Conservation (phyloP, 192 early-diverging fungal genomes). For the Podila epigama region DNA sequence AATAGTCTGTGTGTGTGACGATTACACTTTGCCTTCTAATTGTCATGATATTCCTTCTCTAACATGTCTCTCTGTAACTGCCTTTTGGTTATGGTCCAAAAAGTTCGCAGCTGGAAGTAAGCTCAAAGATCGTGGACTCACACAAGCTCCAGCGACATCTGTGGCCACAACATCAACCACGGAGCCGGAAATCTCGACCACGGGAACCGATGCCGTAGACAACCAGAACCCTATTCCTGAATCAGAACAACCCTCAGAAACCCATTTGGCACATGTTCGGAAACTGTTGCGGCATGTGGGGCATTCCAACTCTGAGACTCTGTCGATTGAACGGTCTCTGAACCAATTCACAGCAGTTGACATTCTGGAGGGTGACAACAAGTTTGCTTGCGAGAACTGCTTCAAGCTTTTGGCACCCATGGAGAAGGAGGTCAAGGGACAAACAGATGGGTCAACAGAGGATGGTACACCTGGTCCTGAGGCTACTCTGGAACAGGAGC, state of each 20-base stretch:
- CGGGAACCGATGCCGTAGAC: background rate
- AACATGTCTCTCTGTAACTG: background rate
- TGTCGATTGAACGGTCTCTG: conserved; percentile 53
- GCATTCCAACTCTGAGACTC: conserved; percentile 12
- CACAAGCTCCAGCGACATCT: background rate
- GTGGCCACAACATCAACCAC: background rate
- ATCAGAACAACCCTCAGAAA: conserved; percentile 16
- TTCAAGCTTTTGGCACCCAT: conserved; percentile 38
- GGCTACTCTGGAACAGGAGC: background rate
- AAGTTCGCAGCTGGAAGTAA: background rate
- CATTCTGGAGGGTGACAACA: conserved; percentile 66
- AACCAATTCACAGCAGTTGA: conserved; percentile 69
- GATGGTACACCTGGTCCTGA: background rate
- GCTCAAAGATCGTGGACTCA: conserved; percentile 14
- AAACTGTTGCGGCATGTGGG: conserved; percentile 26
- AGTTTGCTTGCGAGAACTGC: conserved; percentile 73
- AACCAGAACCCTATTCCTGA: conserved; percentile 7
- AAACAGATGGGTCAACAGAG: background rate
- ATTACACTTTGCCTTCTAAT: too few species aligned
- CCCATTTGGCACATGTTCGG: conserved; percentile 24
- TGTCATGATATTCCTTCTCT: too few species aligned
- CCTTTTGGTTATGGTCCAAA: background rate
- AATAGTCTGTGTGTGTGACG: too few species aligned
- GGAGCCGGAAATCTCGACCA: background rate
- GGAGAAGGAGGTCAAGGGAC: conserved; percentile 3